Conservation (phyloP, 73 alveolate species). For the Tetrahymena malaccensis region DNA sequence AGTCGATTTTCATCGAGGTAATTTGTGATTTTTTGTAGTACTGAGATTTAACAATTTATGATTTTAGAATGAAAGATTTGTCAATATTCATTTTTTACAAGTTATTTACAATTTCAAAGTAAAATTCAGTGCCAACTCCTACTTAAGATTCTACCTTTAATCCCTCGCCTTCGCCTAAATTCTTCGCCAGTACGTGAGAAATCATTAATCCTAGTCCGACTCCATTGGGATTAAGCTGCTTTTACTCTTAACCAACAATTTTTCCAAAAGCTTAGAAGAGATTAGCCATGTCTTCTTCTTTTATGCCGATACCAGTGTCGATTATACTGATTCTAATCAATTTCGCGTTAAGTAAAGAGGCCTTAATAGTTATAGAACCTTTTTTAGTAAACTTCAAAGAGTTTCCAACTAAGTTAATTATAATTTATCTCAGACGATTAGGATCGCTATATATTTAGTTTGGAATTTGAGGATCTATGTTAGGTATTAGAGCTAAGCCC, state of each 20-base stretch:
- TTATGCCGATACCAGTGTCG: slow-evolving; percentile 19
- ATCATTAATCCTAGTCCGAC: slow-evolving; percentile 37
- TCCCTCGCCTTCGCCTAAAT: slow-evolving; percentile 27
- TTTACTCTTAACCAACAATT: slow-evolving; percentile 6
- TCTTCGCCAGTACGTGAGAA: slow-evolving; percentile 19
- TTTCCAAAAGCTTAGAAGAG: slow-evolving; percentile 30
- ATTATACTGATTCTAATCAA: neutral
- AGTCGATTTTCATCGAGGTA: neutral
- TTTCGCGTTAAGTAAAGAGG: neutral
- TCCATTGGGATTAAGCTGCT: slow-evolving; percentile 17
- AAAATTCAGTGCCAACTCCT: slow-evolving; percentile 17
- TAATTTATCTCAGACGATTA: slow-evolving; percentile 8
- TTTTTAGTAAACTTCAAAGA: slow-evolving; percentile 7
- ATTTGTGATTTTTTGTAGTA: neutral
- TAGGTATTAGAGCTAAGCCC: neutral
- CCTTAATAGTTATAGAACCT: slow-evolving; percentile 9
- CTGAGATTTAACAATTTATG: neutral
- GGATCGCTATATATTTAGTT: neutral
- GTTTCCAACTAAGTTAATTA: slow-evolving; percentile 20
- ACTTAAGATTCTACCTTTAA: slow-evolving; percentile 16
- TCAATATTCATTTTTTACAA: neutral
- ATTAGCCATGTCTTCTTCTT: slow-evolving; percentile 3
- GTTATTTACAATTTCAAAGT: neutral
- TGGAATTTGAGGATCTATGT: slow-evolving; percentile 12
- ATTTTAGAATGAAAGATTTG: neutral